These are phyloP conservation scores for Mycosarcoma maydis DNA, from an alignment of 1,284 basidiomycete species.

Conservation along the genomic window DNA sequence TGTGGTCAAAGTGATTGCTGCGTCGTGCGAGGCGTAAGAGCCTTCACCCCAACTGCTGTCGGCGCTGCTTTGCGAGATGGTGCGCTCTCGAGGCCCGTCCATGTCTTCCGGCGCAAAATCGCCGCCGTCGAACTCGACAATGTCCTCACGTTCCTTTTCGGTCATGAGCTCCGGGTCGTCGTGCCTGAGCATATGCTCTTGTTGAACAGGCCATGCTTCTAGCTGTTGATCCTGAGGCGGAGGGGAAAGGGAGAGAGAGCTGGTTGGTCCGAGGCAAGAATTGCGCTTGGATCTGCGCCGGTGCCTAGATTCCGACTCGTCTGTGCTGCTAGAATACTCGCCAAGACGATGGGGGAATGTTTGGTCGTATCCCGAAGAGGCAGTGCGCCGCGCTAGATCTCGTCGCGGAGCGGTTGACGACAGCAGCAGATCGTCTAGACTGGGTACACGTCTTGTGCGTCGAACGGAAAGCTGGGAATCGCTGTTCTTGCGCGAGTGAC, in stretches of 20 bases:
- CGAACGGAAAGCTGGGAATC: conserved; percentile 14
- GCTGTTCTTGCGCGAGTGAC: conserved; percentile 29
- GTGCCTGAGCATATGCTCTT: conserved; percentile 4
- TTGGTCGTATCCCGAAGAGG: conserved; percentile 13
- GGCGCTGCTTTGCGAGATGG: conserved; percentile 30
- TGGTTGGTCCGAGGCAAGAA: conserved; percentile 11
- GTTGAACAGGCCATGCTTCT: conserved; percentile 2
- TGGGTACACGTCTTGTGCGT: conserved; percentile 24
- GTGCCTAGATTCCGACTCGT: conserved; percentile 10
- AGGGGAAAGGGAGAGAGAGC: conserved; percentile 12
- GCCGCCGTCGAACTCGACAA: conserved; percentile 46
- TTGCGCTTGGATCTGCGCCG: conserved; percentile 20
- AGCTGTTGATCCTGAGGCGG: neutral
- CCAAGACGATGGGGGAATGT: neutral
- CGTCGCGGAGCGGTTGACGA: conserved; percentile 25
- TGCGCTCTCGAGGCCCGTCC: conserved; percentile 14
- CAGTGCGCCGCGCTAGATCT: conserved; percentile 7
- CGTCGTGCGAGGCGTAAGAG: conserved; percentile 22
- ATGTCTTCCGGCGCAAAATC: conserved; percentile 42
- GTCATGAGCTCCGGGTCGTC: conserved; percentile 42
- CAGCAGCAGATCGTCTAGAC: conserved; percentile 34
- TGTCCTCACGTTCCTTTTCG: conserved; percentile 44
- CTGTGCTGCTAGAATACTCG: conserved; percentile 17
- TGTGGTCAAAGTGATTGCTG: conserved; percentile 3
- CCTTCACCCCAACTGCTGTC: conserved; percentile 37